Percentiles rank a stretch among this genome's conserved stretches.
These are phyloP conservation scores for Eucalyptus shirleyi DNA, from an alignment of 345 rosid genomes.

Conservation along the genomic window DNA sequence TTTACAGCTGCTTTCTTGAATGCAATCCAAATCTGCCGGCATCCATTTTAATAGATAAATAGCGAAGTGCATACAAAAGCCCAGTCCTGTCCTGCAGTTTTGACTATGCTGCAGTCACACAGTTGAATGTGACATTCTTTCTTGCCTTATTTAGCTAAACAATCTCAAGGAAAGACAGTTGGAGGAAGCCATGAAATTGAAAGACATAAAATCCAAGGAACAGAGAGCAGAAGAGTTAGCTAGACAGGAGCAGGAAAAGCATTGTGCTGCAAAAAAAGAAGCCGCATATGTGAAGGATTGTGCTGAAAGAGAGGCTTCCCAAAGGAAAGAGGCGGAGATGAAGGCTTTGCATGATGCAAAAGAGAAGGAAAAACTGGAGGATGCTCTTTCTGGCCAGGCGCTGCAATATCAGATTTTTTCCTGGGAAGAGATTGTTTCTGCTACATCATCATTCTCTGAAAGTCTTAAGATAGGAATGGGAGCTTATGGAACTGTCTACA, in stretches of 20 bases:
- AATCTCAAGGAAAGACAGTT: constrained; percentile 25
- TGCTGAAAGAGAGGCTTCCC: constrained; percentile 42
- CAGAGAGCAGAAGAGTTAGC: constrained; percentile 43
- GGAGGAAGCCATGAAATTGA: constrained; percentile 49
- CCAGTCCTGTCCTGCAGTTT: not conserved
- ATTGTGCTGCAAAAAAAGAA: constrained; percentile 45
- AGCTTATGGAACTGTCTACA: constrained; percentile 76
- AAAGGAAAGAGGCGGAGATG: constrained; percentile 47
- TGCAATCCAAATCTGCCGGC: not conserved
- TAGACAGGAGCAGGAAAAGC: constrained; percentile 43
- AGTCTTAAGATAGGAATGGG: constrained; percentile 62
- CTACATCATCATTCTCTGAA: constrained; percentile 78
- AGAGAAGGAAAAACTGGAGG: constrained; percentile 65
- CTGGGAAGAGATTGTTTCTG: constrained; percentile 78
- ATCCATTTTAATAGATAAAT: not conserved
- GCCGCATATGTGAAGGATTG: constrained; percentile 23
- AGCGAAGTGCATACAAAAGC: not conserved
- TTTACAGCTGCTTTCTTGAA: not conserved
- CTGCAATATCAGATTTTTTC: constrained; percentile 41
- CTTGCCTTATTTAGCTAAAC: constrained; percentile 23
- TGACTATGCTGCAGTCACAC: not conserved
- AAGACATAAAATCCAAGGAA: constrained; percentile 37
- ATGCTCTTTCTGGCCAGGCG: constrained; percentile 35
- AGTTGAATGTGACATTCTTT: not conserved
- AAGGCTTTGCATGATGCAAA: constrained; percentile 35